Base-by-base conservation (phyloP, 116 monocot species). In the Thalassia testudinum region DNA sequence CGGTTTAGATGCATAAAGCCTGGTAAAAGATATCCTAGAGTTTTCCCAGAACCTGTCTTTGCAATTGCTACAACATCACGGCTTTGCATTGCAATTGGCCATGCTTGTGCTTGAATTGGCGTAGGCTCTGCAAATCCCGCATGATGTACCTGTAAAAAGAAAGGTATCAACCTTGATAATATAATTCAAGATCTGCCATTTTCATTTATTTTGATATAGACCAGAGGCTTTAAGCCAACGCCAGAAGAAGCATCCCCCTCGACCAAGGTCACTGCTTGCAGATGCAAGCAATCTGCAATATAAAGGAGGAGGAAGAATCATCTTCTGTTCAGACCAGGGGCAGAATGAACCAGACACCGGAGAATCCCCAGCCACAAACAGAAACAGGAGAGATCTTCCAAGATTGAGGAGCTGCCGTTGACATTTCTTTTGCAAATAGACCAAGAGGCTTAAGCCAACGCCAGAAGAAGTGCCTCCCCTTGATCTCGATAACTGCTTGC, bases 31-130 rank as follows among this genome's bases (percentile, higher is more conserved):
- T 89, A 97, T 7, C 85, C 97, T 19, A 85, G 49, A 37, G 97
- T 97, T 57, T 97, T 97, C 21, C 97, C 97, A 8, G 97, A 97
- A 16, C 97, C 97, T 13, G 97, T 97, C 63, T 97, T 89, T 57
- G 97, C 97, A 72, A 89, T 68, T 0, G 97, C 97, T 6, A 97
- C 85, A 56, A 97, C 69, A 57, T 97, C 97, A 53, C 78, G 85
- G 58, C 65, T 52, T 27, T 79, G 61, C 19, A 97, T 59, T 49
- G 82, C 85, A 68, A 97, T 71, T 22, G 97, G 90, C 89, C 89
- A 89, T 1, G 89, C 71, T 42, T 97, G 89, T 26, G 89, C 89
- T 64, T 97, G 97, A 26, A 97, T 89, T 15, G 97, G 97, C 15
- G 89, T 89, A 8, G 97, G 97, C 22, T 52, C 49, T 60, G 81